These are phyloP conservation scores for Lasiodiplodia sp. DNA, from an alignment of 2,329 filamentous ascomycete genomes.

Conservation along the genomic window DNA sequence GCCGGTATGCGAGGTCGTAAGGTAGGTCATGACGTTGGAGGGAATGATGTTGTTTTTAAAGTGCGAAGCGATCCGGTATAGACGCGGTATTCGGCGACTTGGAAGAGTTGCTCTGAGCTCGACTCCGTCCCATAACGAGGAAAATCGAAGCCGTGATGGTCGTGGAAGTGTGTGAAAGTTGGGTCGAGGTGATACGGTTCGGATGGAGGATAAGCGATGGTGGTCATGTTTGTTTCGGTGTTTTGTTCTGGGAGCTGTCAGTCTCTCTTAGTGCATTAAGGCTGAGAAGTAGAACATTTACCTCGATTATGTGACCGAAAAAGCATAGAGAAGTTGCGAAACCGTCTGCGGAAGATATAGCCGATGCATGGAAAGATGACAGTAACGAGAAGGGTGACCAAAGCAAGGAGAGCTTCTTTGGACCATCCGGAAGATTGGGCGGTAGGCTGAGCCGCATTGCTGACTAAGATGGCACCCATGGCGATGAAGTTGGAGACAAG, in stretches of 20 bases:
- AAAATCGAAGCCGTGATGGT: neutral
- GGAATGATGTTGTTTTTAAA: neutral
- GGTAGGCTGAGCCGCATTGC: neutral
- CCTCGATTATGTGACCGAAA: neutral
- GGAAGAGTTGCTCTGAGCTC: neutral
- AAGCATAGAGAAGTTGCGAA: neutral
- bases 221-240: neutral
- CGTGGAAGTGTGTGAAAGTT: neutral
- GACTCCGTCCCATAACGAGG: neutral
- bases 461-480: neutral
- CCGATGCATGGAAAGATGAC: neutral
- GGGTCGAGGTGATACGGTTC: neutral
- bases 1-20: neutral
- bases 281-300: neutral
- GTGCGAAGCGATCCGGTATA: neutral
- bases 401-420: neutral
- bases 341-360: neutral
- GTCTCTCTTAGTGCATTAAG: neutral
- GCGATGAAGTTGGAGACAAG: neutral
- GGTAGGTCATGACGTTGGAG: neutral
- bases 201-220: neutral
- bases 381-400: neutral
- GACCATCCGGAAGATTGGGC: neutral
- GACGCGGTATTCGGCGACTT: neutral
- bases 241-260: neutral